phyloP scores from a whole-genome alignment of 768 basidiomycete species.

The Cantharellus anzutake region DNA sequence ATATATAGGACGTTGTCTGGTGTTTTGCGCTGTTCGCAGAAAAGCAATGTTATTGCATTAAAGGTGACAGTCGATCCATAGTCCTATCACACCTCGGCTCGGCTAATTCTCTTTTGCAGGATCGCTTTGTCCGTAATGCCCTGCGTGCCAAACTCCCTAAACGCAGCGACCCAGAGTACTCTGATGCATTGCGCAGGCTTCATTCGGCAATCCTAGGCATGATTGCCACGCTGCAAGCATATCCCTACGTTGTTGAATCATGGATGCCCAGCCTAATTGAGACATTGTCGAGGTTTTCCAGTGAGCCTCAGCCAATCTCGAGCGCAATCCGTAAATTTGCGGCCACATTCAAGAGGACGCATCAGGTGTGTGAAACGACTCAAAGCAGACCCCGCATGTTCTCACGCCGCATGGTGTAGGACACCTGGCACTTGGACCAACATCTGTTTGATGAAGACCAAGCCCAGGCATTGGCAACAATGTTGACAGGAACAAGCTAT shows the following conservation, averaged over 20 bases:
- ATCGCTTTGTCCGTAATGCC: conserved; percentile 54
- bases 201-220: conserved; percentile 47
- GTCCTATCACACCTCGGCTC: neutral
- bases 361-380: conserved; percentile 24
- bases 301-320: conserved; percentile 39
- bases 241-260: conserved; percentile 34
- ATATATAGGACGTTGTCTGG: conserved; percentile 42
- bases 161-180: conserved; percentile 50
- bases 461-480: conserved; percentile 58
- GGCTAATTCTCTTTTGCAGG: conserved; percentile 22
- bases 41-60: conserved; percentile 65
- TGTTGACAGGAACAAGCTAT: conserved; percentile 71
- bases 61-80: conserved; percentile 30
- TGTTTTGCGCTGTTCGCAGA: conserved; percentile 77
- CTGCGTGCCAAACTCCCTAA: conserved; percentile 43
- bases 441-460: conserved; percentile 77
- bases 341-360: conserved; percentile 61
- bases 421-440: conserved; percentile 81
- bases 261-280: conserved; percentile 20
- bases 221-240: conserved; percentile 32
- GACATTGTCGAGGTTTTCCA: conserved; percentile 18
- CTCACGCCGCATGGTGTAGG: conserved; percentile 21
- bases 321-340: conserved; percentile 69
- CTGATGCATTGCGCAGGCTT: conserved; percentile 48
- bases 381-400: neutral